Conservation (phyloP, 1,139 yeast genomes). For the Scheffersomyces stambukii region DNA sequence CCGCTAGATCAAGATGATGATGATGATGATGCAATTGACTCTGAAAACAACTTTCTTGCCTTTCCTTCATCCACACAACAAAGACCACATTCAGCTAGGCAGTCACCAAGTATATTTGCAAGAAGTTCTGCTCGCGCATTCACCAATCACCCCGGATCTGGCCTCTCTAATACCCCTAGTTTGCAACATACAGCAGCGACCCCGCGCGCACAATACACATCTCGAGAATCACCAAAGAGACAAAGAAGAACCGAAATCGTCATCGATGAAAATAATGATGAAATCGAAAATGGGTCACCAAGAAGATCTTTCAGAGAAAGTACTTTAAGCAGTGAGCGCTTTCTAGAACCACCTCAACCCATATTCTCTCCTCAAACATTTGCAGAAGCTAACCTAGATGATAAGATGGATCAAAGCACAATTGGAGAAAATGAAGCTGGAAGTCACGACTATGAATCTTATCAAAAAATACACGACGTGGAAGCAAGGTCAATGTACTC, state of each 20-base stretch:
- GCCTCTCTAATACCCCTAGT: conserved; percentile 22
- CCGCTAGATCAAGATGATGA: conserved; percentile 21
- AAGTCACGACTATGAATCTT: conserved; percentile 32
- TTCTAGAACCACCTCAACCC: conserved; percentile 61
- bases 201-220: conserved; percentile 53
- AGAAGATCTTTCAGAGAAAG: conserved; percentile 33
- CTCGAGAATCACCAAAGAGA: conserved; percentile 65
- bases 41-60: conserved; percentile 19
- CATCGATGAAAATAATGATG: conserved; percentile 42
- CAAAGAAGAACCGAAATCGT: conserved; percentile 45
- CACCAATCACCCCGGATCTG: conserved; percentile 4
- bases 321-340: conserved; percentile 42
- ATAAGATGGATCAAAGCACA: conserved; percentile 20
- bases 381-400: conserved; percentile 51
- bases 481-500: conserved; percentile 37
- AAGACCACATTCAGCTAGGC: conserved; percentile 18
- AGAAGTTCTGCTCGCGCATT: conserved; percentile 43
- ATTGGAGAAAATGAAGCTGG: conserved; percentile 14
- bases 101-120: conserved; percentile 44
- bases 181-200: conserved; percentile 24
- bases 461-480: conserved; percentile 33
- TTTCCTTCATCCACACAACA: conserved; percentile 25
- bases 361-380: conserved; percentile 60
- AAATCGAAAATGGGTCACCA: conserved; percentile 28
- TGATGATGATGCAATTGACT: conserved; percentile 20